Conservation (phyloP, 805 yeast genomes). For the Ogataea dorogensis region DNA sequence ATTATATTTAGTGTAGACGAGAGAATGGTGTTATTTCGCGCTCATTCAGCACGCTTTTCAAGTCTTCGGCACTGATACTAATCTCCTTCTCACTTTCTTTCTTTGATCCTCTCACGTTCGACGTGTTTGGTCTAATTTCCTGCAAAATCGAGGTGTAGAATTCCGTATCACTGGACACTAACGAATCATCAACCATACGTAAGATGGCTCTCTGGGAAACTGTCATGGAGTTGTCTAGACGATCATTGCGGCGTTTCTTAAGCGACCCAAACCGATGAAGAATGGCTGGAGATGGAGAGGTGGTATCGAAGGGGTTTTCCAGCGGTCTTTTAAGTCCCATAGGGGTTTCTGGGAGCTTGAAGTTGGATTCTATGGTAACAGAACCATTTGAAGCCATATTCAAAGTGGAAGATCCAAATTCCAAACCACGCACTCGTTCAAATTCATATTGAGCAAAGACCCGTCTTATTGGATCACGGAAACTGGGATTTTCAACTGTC, state of each 20-base stretch:
- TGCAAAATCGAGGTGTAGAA: conserved; percentile 24
- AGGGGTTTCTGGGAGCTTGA: conserved; percentile 16
- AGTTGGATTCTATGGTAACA: background rate
- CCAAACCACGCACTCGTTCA: conserved; percentile 7
- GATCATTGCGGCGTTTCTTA: conserved; percentile 29
- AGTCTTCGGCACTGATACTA: conserved; percentile 33
- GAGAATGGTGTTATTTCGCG: conserved; percentile 13
- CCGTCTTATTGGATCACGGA: conserved; percentile 14
- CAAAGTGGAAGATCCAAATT: conserved; percentile 13
- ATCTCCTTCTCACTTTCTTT: conserved; percentile 16
- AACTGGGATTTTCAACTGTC: background rate
- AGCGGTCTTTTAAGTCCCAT: conserved; percentile 15
- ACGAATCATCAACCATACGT: conserved; percentile 39
- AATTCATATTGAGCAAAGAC: conserved; percentile 9
- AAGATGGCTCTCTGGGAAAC: conserved; percentile 37
- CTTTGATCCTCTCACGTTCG: conserved; percentile 8
- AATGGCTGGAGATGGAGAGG: conserved; percentile 18
- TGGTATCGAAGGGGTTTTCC: conserved; percentile 13
- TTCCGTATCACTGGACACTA: conserved; percentile 38
- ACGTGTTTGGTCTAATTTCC: conserved; percentile 8
- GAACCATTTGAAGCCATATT: conserved; percentile 9
- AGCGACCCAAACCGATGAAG: conserved; percentile 14
- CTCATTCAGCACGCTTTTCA: conserved; percentile 26
- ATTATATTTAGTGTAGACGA: background rate
- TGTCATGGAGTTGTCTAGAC: conserved; percentile 36